These are phyloP conservation scores for Aechmea fasciata DNA, from an alignment of 176 grass and related monocot genomes.

Conservation along the genomic window DNA sequence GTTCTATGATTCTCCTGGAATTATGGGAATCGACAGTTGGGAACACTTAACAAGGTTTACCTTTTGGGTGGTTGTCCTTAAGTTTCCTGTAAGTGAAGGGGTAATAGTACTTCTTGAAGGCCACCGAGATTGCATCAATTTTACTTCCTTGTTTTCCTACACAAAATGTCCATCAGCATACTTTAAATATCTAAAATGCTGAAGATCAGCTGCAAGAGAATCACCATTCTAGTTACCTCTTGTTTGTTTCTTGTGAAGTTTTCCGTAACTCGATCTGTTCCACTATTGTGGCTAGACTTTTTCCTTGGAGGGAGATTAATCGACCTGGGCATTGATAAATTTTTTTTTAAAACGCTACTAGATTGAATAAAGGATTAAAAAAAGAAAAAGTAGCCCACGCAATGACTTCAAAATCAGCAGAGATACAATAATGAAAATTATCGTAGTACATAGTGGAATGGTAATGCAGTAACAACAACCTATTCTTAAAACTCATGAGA, in stretches of 20 bases:
- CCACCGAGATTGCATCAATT: slow-evolving; percentile 24
- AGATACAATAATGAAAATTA: neutral
- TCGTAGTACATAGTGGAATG: neutral
- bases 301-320: slow-evolving; percentile 58
- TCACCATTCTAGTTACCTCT: slow-evolving; percentile 31
- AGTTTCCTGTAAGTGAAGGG: slow-evolving; percentile 25
- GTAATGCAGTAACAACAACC: neutral
- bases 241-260: slow-evolving; percentile 33
- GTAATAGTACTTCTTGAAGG: slow-evolving; percentile 28
- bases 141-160: slow-evolving; percentile 33
- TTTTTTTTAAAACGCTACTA: slow-evolving; percentile 21
- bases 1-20: neutral
- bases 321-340: slow-evolving; percentile 33
- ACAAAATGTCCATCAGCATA: neutral
- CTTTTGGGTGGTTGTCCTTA: slow-evolving; percentile 37
- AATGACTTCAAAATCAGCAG: neutral
- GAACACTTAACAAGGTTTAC: slow-evolving; percentile 21
- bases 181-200: neutral
- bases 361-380: neutral
- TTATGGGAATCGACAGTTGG: neutral
- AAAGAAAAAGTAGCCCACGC: neutral
- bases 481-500: slow-evolving; percentile 20
- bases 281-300: slow-evolving; percentile 29
- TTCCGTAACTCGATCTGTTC: slow-evolving; percentile 24
- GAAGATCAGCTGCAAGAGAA: neutral